Evolutionary conservation across 2,329 filamentous ascomycete genomes (phyloP).

Genomic region (Ceratocystis destructans): DNA sequence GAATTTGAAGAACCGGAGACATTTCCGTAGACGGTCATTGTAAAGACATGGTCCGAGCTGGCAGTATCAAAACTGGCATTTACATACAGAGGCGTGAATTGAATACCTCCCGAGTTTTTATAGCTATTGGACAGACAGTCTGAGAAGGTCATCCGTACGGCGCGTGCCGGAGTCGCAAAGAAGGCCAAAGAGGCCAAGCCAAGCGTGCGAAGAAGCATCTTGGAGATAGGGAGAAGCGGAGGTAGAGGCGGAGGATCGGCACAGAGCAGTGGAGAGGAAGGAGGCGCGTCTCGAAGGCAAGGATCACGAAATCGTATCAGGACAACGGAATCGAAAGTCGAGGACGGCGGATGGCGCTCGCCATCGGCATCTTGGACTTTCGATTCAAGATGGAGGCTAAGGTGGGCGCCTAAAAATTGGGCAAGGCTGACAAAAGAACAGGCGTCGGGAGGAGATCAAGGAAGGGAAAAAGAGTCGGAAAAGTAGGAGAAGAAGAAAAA

Average conservation of each 20-base stretch:
- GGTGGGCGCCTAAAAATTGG: not conserved
- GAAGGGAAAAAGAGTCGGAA: not conserved
- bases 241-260: not conserved
- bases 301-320: conserved; percentile 8
- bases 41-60: conserved; percentile 49
- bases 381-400: conserved; percentile 11
- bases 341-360: conserved; percentile 18
- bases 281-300: conserved; percentile 5
- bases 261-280: not conserved
- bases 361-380: conserved; percentile 17
- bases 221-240: conserved; percentile 13
- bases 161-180: conserved; percentile 34
- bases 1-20: conserved; percentile 57
- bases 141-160: conserved; percentile 61
- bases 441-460: not conserved
- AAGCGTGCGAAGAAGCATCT: conserved; percentile 25
- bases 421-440: not conserved
- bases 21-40: conserved; percentile 77
- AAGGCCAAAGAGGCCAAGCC: conserved; percentile 23
- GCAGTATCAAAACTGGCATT: conserved; percentile 58
- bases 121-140: conserved; percentile 63
- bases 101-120: conserved; percentile 48
- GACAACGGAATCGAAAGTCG: conserved; percentile 15
- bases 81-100: conserved; percentile 65
- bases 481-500: conserved; percentile 7